Conservation (phyloP, 2,329 filamentous ascomycete genomes). For the Shiraia bambusicola region DNA sequence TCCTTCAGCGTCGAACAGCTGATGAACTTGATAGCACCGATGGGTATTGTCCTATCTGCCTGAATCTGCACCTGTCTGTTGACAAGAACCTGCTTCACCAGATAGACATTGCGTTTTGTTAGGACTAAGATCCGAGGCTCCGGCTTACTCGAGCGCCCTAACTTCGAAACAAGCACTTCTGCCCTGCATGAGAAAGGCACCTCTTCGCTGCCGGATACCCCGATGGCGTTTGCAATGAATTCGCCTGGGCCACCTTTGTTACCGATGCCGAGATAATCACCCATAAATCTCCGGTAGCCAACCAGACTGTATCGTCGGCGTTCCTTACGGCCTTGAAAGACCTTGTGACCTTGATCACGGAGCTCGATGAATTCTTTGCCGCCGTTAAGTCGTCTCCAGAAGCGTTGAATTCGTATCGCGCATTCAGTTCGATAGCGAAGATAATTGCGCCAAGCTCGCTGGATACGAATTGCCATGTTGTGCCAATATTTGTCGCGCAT, state of each 20-base stretch:
- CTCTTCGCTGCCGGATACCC: slow-evolving; percentile 70
- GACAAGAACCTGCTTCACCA: slow-evolving; percentile 79
- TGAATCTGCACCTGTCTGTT: slow-evolving; percentile 80
- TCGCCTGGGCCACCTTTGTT: slow-evolving; percentile 78
- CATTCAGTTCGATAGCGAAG: slow-evolving; percentile 89
- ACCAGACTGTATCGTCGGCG: slow-evolving; percentile 86
- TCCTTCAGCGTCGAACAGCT: slow-evolving; percentile 79
- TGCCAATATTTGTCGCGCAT: slow-evolving; percentile 99
- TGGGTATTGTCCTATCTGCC: slow-evolving; percentile 76
- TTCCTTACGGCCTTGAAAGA: slow-evolving; percentile 86
- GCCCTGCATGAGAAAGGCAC: slow-evolving; percentile 88
- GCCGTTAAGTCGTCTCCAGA: slow-evolving; percentile 91
- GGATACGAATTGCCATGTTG: slow-evolving; percentile 98
- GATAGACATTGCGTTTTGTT: slow-evolving; percentile 83
- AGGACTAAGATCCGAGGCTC: slow-evolving; percentile 82
- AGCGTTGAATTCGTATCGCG: slow-evolving; percentile 88
- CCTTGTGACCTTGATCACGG: slow-evolving; percentile 80
- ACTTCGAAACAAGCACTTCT: slow-evolving; percentile 88
- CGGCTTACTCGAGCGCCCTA: slow-evolving; percentile 92
- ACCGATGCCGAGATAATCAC: slow-evolving; percentile 89
- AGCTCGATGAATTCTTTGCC: slow-evolving; percentile 87
- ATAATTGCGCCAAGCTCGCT: slow-evolving; percentile 96
- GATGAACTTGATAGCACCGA: slow-evolving; percentile 87
- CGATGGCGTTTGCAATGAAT: slow-evolving; percentile 73
- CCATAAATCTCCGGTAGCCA: slow-evolving; percentile 87